Evolutionary conservation across 2,329 filamentous ascomycete genomes (phyloP).

Genomic region (Talaromyces atroroseus): DNA sequence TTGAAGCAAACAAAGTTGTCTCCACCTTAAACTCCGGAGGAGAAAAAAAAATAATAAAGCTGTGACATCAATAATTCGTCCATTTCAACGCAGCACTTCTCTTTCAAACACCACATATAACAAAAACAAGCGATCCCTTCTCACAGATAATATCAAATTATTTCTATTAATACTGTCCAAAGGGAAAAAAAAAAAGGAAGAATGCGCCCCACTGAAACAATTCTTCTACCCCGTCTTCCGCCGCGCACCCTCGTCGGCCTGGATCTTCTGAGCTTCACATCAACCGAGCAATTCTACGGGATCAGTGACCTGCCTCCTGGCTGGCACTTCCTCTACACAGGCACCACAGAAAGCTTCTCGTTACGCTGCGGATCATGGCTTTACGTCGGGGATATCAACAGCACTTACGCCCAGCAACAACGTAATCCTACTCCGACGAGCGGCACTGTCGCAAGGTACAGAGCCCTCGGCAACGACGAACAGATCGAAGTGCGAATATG

Average conservation of each 20-base stretch:
- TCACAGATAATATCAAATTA: too few relatives aligned
- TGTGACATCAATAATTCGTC: neutral
- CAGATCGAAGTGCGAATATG: constrained; percentile 47
- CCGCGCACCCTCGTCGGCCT: constrained; percentile 47
- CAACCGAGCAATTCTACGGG: constrained; percentile 56
- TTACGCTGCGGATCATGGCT: constrained; percentile 61
- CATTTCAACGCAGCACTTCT: neutral
- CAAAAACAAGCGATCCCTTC: too few relatives aligned
- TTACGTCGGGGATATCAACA: constrained; percentile 39
- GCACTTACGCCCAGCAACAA: constrained; percentile 5
- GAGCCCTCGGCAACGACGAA: constrained; percentile 17
- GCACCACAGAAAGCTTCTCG: constrained; percentile 53
- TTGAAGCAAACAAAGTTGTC: too few relatives aligned
- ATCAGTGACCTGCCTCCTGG: constrained; percentile 55
- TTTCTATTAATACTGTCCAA: too few relatives aligned
- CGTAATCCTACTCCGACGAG: neutral
- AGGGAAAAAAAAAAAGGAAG: neutral
- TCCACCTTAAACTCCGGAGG: neutral
- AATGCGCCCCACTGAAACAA: constrained; percentile 30
- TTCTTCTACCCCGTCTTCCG: constrained; percentile 42
- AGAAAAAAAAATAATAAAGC: neutral
- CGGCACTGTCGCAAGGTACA: constrained; percentile 12
- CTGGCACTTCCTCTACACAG: constrained; percentile 58
- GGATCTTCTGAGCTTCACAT: constrained; percentile 56
- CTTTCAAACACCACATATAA: neutral